A percentile compares a stretch with the other conserved stretches of the same genome.
Evolutionary conservation across 139 green algal species (phyloP).

Genomic region (Closterium sp.): DNA sequence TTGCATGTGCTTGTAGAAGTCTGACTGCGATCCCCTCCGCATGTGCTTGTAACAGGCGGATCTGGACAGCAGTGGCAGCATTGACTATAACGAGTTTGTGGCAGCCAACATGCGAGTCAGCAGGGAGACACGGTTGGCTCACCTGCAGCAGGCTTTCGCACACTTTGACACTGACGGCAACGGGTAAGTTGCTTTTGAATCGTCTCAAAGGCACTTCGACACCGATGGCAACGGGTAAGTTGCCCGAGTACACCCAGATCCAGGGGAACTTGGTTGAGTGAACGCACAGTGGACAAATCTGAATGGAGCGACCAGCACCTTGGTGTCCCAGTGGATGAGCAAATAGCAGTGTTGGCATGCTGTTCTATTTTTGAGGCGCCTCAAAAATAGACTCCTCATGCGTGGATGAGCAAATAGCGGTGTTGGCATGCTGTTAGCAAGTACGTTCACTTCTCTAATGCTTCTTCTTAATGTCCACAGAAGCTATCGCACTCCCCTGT

Average conservation of each 20-base stretch:
- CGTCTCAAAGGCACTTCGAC: no score
- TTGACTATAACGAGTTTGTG: slow-evolving; percentile 89
- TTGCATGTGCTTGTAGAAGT: background rate
- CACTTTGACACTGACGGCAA: slow-evolving; percentile 51
- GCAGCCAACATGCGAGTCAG: slow-evolving; percentile 63
- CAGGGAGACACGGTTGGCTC: slow-evolving; percentile 45
- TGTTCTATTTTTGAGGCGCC: no score
- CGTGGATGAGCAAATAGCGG: no score
- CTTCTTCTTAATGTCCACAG: no score
- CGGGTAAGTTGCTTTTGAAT: slow-evolving; percentile 41
- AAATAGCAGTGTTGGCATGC: no score
- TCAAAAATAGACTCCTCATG: no score
- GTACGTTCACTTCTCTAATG: no score
- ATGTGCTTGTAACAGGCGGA: slow-evolving; percentile 42
- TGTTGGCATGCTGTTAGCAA: no score
- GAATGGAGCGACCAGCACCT: no score
- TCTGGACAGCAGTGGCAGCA: slow-evolving; percentile 61
- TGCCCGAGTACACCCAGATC: background rate
- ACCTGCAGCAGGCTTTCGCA: slow-evolving; percentile 52
- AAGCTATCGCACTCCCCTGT: background rate
- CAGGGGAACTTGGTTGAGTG: no score
- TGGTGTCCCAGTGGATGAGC: no score
- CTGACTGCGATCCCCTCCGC: background rate
- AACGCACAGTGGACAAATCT: no score
- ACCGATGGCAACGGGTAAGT: background rate